These are phyloP conservation scores for Picea glauca DNA, from an alignment of 75 land plant species.

Conservation along the genomic window DNA sequence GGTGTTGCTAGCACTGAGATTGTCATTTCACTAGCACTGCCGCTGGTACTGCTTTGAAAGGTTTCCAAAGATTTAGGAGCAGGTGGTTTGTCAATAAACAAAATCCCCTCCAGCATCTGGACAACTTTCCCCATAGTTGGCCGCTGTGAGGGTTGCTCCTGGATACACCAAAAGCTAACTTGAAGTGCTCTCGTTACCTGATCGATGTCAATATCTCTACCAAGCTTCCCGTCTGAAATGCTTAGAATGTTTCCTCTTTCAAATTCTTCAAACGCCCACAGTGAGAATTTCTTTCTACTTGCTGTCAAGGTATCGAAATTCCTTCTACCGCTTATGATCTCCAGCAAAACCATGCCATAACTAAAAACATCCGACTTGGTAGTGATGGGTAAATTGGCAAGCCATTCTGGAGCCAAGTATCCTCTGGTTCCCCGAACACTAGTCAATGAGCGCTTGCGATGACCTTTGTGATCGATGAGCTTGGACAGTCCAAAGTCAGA, in stretches of 20 bases:
- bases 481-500: conserved; percentile 85
- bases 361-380: conserved; percentile 81
- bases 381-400: conserved; percentile 68
- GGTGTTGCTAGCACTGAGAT: conserved; percentile 33
- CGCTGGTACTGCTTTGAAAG: conserved; percentile 21
- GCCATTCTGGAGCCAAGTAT: conserved; percentile 92
- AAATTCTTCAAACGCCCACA: conserved; percentile 80
- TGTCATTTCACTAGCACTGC: conserved; percentile 21
- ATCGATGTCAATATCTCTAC: conserved; percentile 34
- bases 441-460: conserved; percentile 33
- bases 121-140: conserved; percentile 85
- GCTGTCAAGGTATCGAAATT: conserved; percentile 59
- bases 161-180: conserved; percentile 86
- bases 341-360: conserved; percentile 88
- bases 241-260: conserved; percentile 49
- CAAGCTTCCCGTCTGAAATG: conserved; percentile 58
- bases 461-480: conserved; percentile 59
- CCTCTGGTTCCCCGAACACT: conserved; percentile 71
- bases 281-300: conserved; percentile 51
- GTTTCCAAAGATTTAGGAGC: conserved; percentile 42
- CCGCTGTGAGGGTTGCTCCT: conserved; percentile 75
- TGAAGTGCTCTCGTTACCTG: conserved; percentile 50
- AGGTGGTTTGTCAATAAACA: conserved; percentile 57
- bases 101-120: conserved; percentile 73
- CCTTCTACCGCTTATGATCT: conserved; percentile 72